Base-by-base conservation (phyloP, 495 filamentous ascomycete genomes). In the Hypomontagnella monticulosa region DNA sequence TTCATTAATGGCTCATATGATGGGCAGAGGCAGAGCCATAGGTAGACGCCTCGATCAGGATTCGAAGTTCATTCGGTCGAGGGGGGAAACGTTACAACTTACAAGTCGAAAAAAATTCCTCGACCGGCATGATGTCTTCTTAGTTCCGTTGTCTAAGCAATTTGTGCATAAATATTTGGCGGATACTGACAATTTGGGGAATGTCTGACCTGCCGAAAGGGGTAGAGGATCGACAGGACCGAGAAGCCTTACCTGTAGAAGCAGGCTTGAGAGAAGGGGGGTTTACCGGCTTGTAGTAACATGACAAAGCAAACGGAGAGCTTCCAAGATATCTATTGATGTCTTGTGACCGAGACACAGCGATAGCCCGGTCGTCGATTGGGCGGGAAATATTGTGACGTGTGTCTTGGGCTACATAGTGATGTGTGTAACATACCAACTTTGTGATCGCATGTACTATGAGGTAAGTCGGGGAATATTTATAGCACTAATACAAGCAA, bases 271-370 rank as follows among this genome's bases (percentile, higher is more conserved):
- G 40, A 30, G 30, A 20, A 18, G 49, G 53, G 36, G 36, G 43
- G 32, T 55, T 57, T 48, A 63, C 53, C 54, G 60, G 66, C 43
- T 50, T 49, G 43, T 20, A 61, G 64, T 32, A 60, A 69, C 54
- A 56, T 59, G 30, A 41, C 8, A 56, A 37, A 43, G 19, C 23
- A 38, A 18, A 47, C 32, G n/a, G 41, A 42, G 59, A 60, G 47
- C 42, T 69, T 63, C 51, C 56, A 57, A 61, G 33, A 51, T 52
- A 34, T 33, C 23, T 41, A 40, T 23, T 8, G n/a, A 41, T 55
- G 52, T 41, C 65, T 63, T 68, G 65, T 68, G 65, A 68, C 55
- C 50, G 56, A 57, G 43, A 69, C 50, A 63, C 54, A 55, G 43
- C 38, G 33, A 64, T 50, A 27, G 37, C 15, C 38, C 34, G 37